A percentile compares a stretch with the other conserved stretches of the same genome.
Evolutionary conservation across 2,329 filamentous ascomycete species (phyloP).

Genomic region (Pestalotiopsis sp.): DNA sequence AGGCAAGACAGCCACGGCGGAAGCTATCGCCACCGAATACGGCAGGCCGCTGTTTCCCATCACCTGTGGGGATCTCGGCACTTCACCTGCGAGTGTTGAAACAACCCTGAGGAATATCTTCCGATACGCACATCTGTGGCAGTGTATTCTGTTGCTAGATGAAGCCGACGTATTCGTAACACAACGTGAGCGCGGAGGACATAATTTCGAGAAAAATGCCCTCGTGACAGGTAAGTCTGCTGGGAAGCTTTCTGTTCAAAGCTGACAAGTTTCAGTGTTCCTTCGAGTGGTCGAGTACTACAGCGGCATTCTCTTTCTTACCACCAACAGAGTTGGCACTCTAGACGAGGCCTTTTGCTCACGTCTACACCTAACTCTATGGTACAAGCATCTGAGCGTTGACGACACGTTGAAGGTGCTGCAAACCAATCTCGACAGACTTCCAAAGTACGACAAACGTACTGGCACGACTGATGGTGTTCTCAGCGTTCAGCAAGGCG

Average conservation of each 20-base stretch:
- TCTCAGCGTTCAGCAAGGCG: too few relatives aligned
- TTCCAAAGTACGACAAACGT: too few relatives aligned
- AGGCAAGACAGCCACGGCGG: conserved; percentile 50
- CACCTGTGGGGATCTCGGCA: conserved; percentile 49
- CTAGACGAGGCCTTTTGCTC: too few relatives aligned
- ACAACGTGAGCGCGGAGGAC: conserved; percentile 23
- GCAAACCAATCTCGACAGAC: too few relatives aligned
- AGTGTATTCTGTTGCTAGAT: conserved; percentile 30
- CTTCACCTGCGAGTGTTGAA: conserved; percentile 43
- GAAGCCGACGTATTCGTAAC: conserved; percentile 30
- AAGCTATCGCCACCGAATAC: conserved; percentile 41
- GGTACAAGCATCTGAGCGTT: too few relatives aligned
- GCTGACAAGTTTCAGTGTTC: conserved; percentile 28
- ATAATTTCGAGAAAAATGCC: conserved; percentile 35
- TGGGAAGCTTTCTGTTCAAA: too few relatives aligned
- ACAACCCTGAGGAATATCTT: conserved; percentile 42
- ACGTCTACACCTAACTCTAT: too few relatives aligned
- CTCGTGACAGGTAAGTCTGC: conserved; percentile 26
- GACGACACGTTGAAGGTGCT: too few relatives aligned
- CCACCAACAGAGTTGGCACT: too few relatives aligned
- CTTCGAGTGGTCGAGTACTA: conserved; percentile 35
- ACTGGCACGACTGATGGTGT: too few relatives aligned
- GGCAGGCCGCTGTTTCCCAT: conserved; percentile 48
- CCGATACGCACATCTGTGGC: conserved; percentile 35
- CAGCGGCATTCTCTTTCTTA: conserved; percentile 34